Percentiles rank a stretch among this genome's conserved stretches.
These are phyloP conservation scores for Ascochyta lentis DNA, from an alignment of 2,329 filamentous ascomycete genomes.

Conservation along the genomic window DNA sequence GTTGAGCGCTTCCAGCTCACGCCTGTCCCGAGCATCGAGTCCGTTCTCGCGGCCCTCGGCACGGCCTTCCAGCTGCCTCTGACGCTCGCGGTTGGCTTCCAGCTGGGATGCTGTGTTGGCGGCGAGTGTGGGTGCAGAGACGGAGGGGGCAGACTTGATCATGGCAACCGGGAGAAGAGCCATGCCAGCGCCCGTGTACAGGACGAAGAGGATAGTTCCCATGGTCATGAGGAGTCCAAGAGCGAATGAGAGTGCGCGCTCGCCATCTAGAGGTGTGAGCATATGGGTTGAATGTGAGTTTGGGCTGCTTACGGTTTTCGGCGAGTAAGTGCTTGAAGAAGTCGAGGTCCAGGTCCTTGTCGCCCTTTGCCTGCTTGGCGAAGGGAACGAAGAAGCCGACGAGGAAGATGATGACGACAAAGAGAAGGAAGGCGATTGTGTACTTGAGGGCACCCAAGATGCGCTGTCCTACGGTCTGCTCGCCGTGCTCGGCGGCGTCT, in stretches of 20 bases:
- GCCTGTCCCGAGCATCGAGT: conserved; percentile 82
- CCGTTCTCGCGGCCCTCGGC: conserved; percentile 76
- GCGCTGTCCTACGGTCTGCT: conserved; percentile 72
- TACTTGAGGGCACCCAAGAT: conserved; percentile 90
- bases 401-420: conserved; percentile 84
- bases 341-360: conserved; percentile 79
- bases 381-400: conserved; percentile 94
- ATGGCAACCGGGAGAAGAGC: conserved; percentile 87
- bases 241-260: conserved; percentile 89
- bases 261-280: conserved; percentile 66
- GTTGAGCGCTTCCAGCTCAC: conserved; percentile 84
- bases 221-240: conserved; percentile 87
- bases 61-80: conserved; percentile 87
- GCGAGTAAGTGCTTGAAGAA: conserved; percentile 87
- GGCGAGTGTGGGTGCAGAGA: conserved; percentile 80
- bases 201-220: conserved; percentile 81
- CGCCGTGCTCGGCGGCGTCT: conserved; percentile 80
- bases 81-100: conserved; percentile 86
- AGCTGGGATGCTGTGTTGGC: conserved; percentile 81
- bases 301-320: conserved; percentile 70
- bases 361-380: conserved; percentile 66
- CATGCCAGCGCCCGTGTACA: conserved; percentile 89
- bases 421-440: conserved; percentile 80
- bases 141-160: conserved; percentile 87
- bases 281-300: not conserved